phyloP scores from a whole-genome alignment of 345 rosid species.

The Eucalyptus pumila region DNA sequence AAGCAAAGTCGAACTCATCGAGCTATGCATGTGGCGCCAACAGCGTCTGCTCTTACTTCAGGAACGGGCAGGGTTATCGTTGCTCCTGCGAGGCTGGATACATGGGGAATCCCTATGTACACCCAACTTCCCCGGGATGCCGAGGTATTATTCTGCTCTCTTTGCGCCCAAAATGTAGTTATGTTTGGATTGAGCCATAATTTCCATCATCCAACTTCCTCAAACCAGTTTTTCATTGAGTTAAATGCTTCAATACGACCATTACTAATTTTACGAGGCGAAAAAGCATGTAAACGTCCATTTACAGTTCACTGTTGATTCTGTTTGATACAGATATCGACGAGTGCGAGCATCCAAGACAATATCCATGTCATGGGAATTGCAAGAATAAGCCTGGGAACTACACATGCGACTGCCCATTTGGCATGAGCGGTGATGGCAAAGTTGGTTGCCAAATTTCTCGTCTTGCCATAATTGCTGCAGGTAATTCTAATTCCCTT shows the following conservation, averaged over 20 bases:
- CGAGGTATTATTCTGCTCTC: not conserved
- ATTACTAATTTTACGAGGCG: not conserved
- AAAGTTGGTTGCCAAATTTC: not conserved
- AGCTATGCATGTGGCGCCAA: not conserved
- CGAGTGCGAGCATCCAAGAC: not conserved
- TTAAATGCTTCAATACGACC: not conserved
- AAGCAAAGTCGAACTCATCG: not conserved
- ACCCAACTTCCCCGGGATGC: not conserved
- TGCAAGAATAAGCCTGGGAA: not conserved
- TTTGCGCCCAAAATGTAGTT: not conserved
- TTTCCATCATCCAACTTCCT: not conserved
- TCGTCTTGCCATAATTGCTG: not conserved
- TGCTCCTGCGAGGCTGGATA: not conserved
- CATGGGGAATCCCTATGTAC: not conserved
- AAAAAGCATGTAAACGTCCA: not conserved
- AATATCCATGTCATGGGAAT: not conserved
- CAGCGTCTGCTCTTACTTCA: not conserved
- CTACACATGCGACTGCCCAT: not conserved
- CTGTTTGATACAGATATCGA: not conserved
- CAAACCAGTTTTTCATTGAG: not conserved
- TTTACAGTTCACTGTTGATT: not conserved
- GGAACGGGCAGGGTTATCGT: not conserved
- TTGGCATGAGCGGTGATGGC: not conserved
- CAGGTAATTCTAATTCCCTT: not conserved
- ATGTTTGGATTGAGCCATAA: not conserved